These are phyloP conservation scores for Berkeleyomyces basicola DNA, from an alignment of 2,329 filamentous ascomycete genomes.

Conservation along the genomic window DNA sequence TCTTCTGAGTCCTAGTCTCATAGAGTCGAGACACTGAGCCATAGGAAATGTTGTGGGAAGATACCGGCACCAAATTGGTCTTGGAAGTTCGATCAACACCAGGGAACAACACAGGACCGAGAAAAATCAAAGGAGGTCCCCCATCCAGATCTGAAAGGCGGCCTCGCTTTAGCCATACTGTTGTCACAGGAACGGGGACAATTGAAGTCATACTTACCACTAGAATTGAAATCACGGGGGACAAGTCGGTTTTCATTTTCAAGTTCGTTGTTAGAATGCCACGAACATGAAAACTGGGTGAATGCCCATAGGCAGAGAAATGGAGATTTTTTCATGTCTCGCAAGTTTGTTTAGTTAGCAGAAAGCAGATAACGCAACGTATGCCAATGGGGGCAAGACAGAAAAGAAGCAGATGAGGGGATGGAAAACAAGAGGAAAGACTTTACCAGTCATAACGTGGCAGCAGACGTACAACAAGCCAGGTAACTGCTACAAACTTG, in stretches of 20 bases:
- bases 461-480: no score
- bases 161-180: not conserved
- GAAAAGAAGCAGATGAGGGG: not conserved
- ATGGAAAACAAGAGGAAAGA: not conserved
- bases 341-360: not conserved
- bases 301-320: not conserved
- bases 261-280: not conserved
- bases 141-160: not conserved
- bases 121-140: not conserved
- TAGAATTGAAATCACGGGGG: not conserved
- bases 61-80: not conserved
- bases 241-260: not conserved
- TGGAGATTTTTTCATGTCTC: not conserved
- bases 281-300: not conserved
- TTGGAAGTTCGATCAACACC: not conserved
- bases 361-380: not conserved
- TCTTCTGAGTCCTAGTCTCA: not conserved
- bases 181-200: not conserved
- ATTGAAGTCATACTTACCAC: not conserved
- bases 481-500: no score
- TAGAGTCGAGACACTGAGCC: not conserved
- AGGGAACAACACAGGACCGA: not conserved
- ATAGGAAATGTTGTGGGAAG: not conserved
- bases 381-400: not conserved
- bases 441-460: no score